Conservation (phyloP, 306 rosid genomes). For the Vicia sativa region DNA sequence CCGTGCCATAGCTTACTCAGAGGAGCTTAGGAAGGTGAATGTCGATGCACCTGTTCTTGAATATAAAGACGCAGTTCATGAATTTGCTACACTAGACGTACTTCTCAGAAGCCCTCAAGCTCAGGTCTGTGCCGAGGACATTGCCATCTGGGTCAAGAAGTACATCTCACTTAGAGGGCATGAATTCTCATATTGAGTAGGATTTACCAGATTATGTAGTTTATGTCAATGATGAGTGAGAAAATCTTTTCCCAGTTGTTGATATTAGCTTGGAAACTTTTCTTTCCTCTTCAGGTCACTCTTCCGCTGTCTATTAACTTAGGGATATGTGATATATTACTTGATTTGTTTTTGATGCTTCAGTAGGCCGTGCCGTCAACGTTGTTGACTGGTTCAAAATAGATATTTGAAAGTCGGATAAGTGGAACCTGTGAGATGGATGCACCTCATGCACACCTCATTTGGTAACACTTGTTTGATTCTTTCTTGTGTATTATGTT, state of each 20-base stretch:
- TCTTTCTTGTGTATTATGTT: constrained; percentile 52
- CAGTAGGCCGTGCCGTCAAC: constrained; percentile 30
- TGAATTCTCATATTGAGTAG: constrained; percentile 82
- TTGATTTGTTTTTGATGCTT: constrained; percentile 35
- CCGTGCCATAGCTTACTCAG: constrained; percentile 95
- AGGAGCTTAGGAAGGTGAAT: constrained; percentile 87
- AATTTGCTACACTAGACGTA: constrained; percentile 88
- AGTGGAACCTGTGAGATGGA: constrained; percentile 54
- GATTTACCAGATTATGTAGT: constrained; percentile 20
- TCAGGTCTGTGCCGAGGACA: constrained; percentile 89
- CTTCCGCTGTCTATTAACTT: constrained; percentile 13
- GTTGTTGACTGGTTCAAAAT: constrained; percentile 46
- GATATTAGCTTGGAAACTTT: too few relatives aligned
- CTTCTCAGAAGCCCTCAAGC: constrained; percentile 94
- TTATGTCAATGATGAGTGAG: constrained; percentile 17
- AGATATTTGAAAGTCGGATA: constrained; percentile 52
- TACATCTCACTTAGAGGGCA: constrained; percentile 91
- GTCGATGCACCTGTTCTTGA: constrained; percentile 91
- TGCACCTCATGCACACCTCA: constrained; percentile 34
- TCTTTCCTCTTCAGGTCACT: too few relatives aligned
- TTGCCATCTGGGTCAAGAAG: constrained; percentile 95
- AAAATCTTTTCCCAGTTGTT: constrained; percentile 20
- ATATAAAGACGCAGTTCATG: constrained; percentile 93
- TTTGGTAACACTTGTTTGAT: constrained; percentile 45
- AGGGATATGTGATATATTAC: constrained; percentile 34